Conservation (phyloP, 148 eudicot genomes). For the Persicaria maculosa region DNA sequence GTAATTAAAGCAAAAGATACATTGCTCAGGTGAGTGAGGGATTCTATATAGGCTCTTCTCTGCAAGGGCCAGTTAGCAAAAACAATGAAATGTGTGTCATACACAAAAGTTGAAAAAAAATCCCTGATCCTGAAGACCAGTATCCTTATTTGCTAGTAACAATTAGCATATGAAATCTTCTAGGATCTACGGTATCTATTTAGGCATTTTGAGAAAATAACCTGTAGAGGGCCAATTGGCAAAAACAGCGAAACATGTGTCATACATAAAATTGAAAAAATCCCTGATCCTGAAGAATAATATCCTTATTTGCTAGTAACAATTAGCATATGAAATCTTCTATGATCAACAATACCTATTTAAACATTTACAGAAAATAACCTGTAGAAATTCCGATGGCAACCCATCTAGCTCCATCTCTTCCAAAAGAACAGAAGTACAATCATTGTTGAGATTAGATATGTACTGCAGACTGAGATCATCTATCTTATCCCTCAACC, state of each 20-base stretch:
- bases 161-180: no score
- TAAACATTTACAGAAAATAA: conserved; percentile 16
- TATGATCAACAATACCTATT: background rate
- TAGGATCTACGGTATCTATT: no score
- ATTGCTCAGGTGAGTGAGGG: background rate
- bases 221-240: no score
- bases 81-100: no score
- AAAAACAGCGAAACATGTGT: no score
- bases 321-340: background rate
- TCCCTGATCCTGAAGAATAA: background rate
- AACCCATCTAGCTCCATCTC: conserved; percentile 76
- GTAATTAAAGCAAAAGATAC: background rate
- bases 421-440: conserved; percentile 43
- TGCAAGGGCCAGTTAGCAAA: background rate
- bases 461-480: conserved; percentile 68
- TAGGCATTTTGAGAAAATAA: no score
- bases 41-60: background rate
- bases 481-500: conserved; percentile 67
- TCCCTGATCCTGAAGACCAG: no score
- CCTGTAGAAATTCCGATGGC: conserved; percentile 81
- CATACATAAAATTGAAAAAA: background rate
- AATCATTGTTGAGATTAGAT: conserved; percentile 66
- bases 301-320: background rate
- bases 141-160: no score
- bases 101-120: no score